These are phyloP conservation scores for Xanthoparmelia taractica DNA, from an alignment of 495 filamentous ascomycete species.

Conservation along the genomic window DNA sequence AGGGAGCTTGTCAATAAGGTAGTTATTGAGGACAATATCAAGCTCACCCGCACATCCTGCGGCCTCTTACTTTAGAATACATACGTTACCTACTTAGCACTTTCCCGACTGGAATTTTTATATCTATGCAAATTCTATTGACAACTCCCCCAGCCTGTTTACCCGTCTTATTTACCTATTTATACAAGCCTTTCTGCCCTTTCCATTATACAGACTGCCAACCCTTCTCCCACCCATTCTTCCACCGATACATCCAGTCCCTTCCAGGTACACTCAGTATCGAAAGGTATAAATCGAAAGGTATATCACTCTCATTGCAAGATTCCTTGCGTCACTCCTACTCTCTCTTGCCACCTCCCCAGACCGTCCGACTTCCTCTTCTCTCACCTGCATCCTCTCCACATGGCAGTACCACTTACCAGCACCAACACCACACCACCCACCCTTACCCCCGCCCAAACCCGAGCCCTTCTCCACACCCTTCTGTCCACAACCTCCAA, in stretches of 20 bases:
- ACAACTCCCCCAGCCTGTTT: neutral
- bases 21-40: conserved; percentile 2
- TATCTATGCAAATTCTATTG: neutral
- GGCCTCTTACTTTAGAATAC: neutral
- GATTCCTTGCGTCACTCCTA: neutral
- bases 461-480: conserved; percentile 13
- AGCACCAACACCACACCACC: conserved; percentile 2
- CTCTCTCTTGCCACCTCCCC: neutral
- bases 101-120: neutral
- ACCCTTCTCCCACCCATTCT: neutral
- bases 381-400: neutral
- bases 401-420: conserved; percentile 4
- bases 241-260: neutral
- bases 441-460: conserved; percentile 13
- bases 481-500: neutral
- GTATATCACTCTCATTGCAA: neutral
- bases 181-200: neutral
- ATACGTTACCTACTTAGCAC: too few relatives aligned
- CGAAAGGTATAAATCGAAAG: neutral
- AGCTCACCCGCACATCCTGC: neutral
- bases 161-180: conserved; percentile 2
- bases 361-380: neutral
- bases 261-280: neutral
- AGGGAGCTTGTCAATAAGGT: neutral
- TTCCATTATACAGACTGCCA: neutral